These are phyloP conservation scores for Mycena olivaceomarginata DNA, from an alignment of 768 basidiomycete species.

Conservation along the genomic window DNA sequence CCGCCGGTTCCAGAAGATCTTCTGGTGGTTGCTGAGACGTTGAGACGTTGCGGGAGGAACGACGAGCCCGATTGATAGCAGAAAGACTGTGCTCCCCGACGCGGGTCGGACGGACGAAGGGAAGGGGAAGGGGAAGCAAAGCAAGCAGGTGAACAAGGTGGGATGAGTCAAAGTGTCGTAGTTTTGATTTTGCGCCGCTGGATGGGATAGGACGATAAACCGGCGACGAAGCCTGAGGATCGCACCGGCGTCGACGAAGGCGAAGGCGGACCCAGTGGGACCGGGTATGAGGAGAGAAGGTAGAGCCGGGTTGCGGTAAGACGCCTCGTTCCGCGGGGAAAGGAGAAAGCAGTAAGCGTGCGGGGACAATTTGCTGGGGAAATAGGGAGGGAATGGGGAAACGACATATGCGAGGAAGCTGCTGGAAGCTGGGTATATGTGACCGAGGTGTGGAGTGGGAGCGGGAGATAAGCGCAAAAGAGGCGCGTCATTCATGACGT, in stretches of 20 bases:
- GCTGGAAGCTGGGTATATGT: constrained; percentile 12
- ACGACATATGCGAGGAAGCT: background rate
- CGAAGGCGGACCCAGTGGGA: background rate
- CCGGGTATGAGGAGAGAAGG: too few species aligned
- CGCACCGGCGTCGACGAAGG: constrained; percentile 7
- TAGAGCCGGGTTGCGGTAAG: too few species aligned
- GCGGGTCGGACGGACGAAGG: background rate
- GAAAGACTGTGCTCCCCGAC: background rate
- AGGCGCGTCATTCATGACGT: constrained; percentile 32
- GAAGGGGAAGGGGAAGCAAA: too few species aligned
- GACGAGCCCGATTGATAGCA: background rate
- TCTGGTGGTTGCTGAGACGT: too few species aligned
- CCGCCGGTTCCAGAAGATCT: too few species aligned
- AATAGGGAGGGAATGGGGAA: background rate
- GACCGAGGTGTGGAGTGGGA: constrained; percentile 12
- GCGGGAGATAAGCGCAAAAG: background rate
- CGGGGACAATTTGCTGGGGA: background rate
- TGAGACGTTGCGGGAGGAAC: too few species aligned
- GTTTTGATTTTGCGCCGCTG: too few species aligned
- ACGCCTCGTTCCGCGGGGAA: background rate
- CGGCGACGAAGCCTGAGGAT: background rate
- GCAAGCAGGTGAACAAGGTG: background rate
- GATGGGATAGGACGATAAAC: background rate
- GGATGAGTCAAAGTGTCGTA: background rate
- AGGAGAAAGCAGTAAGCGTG: too few species aligned